Evolutionary conservation across 2,329 filamentous ascomycete genomes (phyloP).

Genomic region (Sporothrix luriei): DNA sequence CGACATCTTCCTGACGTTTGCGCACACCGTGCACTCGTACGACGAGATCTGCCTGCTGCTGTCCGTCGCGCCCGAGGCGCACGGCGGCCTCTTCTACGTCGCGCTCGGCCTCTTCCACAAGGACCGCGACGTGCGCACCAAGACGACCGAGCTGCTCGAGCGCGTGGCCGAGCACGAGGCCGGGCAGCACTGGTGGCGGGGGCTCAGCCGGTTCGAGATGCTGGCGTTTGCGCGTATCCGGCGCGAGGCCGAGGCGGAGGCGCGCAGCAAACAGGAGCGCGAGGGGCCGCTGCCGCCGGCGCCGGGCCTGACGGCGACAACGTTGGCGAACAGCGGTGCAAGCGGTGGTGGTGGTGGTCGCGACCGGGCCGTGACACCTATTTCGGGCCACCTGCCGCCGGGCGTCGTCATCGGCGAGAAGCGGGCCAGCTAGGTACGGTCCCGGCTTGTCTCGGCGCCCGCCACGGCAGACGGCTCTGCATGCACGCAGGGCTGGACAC

Average conservation of each 20-base stretch:
- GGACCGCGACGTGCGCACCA: slow-evolving; percentile 73
- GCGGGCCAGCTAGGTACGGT: slow-evolving; percentile 51
- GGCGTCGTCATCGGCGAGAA: slow-evolving; percentile 44
- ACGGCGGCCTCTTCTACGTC: slow-evolving; percentile 87
- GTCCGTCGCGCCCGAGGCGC: slow-evolving; percentile 78
- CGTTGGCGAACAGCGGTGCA: not conserved
- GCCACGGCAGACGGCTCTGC: not conserved
- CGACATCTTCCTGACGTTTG: slow-evolving; percentile 81
- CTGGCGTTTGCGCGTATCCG: slow-evolving; percentile 79
- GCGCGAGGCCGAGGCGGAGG: slow-evolving; percentile 62
- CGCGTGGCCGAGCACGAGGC: slow-evolving; percentile 84
- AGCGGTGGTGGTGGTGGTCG: not conserved
- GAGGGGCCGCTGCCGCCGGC: slow-evolving; percentile 45
- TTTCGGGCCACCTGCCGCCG: not conserved
- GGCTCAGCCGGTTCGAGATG: slow-evolving; percentile 84
- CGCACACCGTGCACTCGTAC: slow-evolving; percentile 74
- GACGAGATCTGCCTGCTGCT: slow-evolving; percentile 84
- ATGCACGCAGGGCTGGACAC: not conserved
- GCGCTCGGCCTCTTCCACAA: slow-evolving; percentile 91
- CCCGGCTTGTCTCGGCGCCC: slow-evolving; percentile 11
- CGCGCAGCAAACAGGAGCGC: slow-evolving; percentile 51
- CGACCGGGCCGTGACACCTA: slow-evolving; percentile 22
- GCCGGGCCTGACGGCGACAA: slow-evolving; percentile 36
- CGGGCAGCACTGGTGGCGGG: slow-evolving; percentile 89
- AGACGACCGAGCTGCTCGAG: slow-evolving; percentile 77